A percentile compares a stretch with the other conserved stretches of the same genome.
phyloP scores from a whole-genome alignment of 176 grass and related monocot genomes.

The Pharus latifolius region DNA sequence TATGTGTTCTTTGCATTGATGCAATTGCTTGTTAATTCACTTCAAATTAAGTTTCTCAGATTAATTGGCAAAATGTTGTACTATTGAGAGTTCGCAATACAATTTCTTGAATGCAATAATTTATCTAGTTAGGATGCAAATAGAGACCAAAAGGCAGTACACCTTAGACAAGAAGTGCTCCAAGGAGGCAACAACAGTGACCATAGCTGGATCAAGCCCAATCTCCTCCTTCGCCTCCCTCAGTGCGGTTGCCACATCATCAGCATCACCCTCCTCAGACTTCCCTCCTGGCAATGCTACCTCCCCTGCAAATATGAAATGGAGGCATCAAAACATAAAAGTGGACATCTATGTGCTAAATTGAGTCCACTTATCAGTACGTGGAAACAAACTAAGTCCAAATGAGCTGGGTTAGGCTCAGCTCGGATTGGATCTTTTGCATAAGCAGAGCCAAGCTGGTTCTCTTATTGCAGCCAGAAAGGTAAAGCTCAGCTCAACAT shows the following conservation, averaged over 20 bases:
- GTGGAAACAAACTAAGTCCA: too few species aligned
- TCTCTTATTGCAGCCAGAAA: background rate
- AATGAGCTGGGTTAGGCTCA: too few species aligned
- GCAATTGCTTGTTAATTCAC: too few species aligned
- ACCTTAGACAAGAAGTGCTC: constrained; percentile 66
- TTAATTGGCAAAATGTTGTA: background rate
- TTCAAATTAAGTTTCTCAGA: background rate
- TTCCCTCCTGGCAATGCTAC: constrained; percentile 75
- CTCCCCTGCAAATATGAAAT: constrained; percentile 39
- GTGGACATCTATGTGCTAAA: background rate
- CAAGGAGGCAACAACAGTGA: constrained; percentile 42
- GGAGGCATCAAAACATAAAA: background rate
- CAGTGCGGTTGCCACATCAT: constrained; percentile 53
- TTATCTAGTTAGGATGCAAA: background rate
- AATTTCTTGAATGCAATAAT: background rate
- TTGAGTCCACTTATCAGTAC: too few species aligned
- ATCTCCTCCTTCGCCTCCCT: constrained; percentile 67
- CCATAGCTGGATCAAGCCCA: constrained; percentile 44
- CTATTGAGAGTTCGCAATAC: background rate
- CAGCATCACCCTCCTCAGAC: constrained; percentile 52
- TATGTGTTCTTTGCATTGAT: background rate
- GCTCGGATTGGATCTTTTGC: background rate
- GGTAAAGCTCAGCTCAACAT: background rate
- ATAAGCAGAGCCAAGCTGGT: background rate
- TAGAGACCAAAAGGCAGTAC: background rate